A percentile compares a stretch with the other conserved stretches of the same genome.
phyloP scores from a whole-genome alignment of 495 filamentous ascomycete species.

The Penicillium soppii region DNA sequence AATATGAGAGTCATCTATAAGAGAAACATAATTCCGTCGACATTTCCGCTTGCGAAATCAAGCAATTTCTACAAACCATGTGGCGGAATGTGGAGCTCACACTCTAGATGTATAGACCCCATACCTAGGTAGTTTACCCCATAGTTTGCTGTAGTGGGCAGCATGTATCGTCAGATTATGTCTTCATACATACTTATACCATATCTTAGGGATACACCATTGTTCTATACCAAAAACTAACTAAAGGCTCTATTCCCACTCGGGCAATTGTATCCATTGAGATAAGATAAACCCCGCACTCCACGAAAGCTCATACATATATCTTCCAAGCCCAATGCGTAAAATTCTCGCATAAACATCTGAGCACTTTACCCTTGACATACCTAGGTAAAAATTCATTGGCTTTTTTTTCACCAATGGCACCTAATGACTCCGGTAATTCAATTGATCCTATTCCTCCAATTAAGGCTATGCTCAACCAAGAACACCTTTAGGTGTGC shows the following conservation, averaged over 20 bases:
- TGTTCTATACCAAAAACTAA: too few species aligned
- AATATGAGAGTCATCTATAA: too few species aligned
- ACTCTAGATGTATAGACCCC: too few species aligned
- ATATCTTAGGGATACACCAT: too few species aligned
- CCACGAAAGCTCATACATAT: background rate
- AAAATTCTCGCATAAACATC: too few species aligned
- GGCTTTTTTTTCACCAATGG: slow-evolving; percentile 3
- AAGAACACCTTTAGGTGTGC: background rate
- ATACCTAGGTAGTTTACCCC: too few species aligned
- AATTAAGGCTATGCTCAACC: background rate
- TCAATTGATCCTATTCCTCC: background rate
- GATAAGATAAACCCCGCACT: slow-evolving; percentile 28
- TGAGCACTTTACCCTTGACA: too few species aligned
- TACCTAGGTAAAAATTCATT: too few species aligned
- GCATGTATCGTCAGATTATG: too few species aligned
- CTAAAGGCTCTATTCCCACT: slow-evolving; percentile 12
- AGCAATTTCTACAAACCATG: background rate
- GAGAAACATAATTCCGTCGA: too few species aligned
- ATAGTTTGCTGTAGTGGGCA: too few species aligned
- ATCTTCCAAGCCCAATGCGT: background rate
- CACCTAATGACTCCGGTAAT: background rate
- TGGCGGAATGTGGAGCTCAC: background rate
- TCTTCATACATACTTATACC: too few species aligned
- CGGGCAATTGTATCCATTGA: slow-evolving; percentile 13
- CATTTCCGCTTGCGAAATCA: background rate